Percentiles rank a stretch among this genome's conserved stretches.
Conservation (phyloP, 805 yeast genomes). For the Kodamaea jinghongensis region DNA sequence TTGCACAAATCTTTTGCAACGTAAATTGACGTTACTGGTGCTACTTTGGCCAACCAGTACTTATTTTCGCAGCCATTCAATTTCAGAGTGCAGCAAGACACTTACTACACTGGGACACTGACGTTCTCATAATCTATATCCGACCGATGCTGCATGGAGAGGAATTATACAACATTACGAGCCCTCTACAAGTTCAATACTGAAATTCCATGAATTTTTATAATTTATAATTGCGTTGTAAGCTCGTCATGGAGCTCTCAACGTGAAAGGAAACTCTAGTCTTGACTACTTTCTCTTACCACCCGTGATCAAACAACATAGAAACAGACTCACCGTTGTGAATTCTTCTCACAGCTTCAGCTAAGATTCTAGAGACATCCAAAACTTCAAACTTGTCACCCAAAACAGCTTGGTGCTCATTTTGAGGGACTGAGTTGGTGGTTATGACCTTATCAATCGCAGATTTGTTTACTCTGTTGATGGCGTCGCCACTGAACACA, state of each 20-base stretch:
- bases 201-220: too few relatives aligned
- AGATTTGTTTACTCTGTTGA: slow-evolving; percentile 61
- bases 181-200: too few relatives aligned
- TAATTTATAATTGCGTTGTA: too few relatives aligned
- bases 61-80: too few relatives aligned
- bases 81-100: too few relatives aligned
- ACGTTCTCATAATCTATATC: too few relatives aligned
- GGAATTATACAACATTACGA: too few relatives aligned
- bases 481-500: slow-evolving; percentile 87
- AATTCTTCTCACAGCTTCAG: slow-evolving; percentile 92
- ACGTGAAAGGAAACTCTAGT: too few relatives aligned
- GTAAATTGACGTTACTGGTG: background rate
- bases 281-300: too few relatives aligned
- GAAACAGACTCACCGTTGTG: slow-evolving; percentile 97
- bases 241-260: background rate
- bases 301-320: slow-evolving; percentile 85
- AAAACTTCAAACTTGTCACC: slow-evolving; percentile 73
- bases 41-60: background rate
- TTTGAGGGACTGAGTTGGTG: slow-evolving; percentile 90
- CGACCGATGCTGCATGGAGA: too few relatives aligned
- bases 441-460: slow-evolving; percentile 82
- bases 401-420: slow-evolving; percentile 44
- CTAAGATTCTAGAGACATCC: slow-evolving; percentile 85
- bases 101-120: too few relatives aligned
- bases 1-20: background rate